phyloP scores from a whole-genome alignment of 371 early-diverging fungal species.

The Haplosporangium sp. region DNA sequence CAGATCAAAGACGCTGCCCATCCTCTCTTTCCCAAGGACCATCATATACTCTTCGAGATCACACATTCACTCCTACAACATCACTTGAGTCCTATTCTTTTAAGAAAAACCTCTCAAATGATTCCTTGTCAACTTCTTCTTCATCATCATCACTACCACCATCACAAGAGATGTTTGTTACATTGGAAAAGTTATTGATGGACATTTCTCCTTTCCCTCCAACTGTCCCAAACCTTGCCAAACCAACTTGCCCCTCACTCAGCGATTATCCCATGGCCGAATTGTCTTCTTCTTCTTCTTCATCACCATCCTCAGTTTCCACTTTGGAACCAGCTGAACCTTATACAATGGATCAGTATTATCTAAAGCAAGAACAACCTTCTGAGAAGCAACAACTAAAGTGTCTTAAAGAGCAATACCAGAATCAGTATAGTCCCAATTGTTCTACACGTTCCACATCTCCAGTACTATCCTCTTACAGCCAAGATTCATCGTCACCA shows the following conservation, averaged over 20 bases:
- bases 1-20: constrained; percentile 9
- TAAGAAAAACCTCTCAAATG: neutral
- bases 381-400: constrained; percentile 1
- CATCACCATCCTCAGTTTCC: neutral
- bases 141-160: neutral
- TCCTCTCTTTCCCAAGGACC: constrained; percentile 21
- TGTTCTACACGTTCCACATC: constrained; percentile 19
- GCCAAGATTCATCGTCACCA: constrained; percentile 26
- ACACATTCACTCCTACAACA: neutral
- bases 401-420: neutral
- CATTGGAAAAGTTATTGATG: constrained; percentile 40
- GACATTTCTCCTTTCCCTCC: constrained; percentile 54
- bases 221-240: constrained; percentile 40
- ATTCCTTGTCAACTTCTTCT: neutral
- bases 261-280: constrained; percentile 29
- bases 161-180: constrained; percentile 29
- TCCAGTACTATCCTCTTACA: constrained; percentile 22
- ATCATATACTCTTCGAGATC: constrained; percentile 25
- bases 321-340: constrained; percentile 11
- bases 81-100: neutral
- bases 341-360: constrained; percentile 1
- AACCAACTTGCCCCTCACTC: constrained; percentile 49
- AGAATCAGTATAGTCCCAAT: neutral
- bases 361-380: constrained; percentile 11
- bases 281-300: constrained; percentile 13